Evolutionary conservation across 1,139 yeast species (phyloP).

Genomic region (Trichomonascaceae sp.): DNA sequence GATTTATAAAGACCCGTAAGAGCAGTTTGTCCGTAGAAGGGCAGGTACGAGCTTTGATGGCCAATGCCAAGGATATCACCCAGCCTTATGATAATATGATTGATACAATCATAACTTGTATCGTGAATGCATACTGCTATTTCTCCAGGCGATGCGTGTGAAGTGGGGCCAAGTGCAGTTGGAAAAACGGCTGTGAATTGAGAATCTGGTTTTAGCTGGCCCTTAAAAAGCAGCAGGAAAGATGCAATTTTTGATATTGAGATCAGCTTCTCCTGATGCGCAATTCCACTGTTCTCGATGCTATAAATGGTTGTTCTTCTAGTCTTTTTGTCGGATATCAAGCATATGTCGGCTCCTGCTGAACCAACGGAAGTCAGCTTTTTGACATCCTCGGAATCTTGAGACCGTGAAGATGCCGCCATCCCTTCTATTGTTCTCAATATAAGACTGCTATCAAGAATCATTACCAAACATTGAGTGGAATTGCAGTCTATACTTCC

Average conservation of each 20-base stretch:
- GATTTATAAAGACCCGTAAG: constrained; percentile 86
- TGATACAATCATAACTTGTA: constrained; percentile 21
- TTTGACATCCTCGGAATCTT: background rate
- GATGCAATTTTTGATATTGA: background rate
- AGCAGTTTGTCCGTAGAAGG: constrained; percentile 4
- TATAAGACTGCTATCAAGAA: constrained; percentile 55
- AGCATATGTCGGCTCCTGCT: background rate
- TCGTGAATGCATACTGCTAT: constrained; percentile 40
- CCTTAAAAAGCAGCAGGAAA: background rate
- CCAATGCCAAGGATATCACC: background rate
- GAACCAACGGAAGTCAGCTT: background rate
- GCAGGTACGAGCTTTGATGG: background rate
- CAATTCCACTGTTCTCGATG: constrained; percentile 12
- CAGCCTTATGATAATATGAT: background rate
- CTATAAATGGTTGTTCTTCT: constrained; percentile 8
- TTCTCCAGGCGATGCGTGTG: constrained; percentile 15
- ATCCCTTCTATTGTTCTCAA: constrained; percentile 37
- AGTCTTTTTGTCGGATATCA: background rate
- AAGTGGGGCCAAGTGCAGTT: background rate
- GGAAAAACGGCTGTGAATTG: background rate
- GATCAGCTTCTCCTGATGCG: constrained; percentile 9
- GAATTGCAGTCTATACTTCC: constrained; percentile 40
- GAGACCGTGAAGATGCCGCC: constrained; percentile 1
- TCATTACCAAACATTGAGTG: constrained; percentile 26
- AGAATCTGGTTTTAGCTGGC: background rate